Conservation (phyloP, 2,329 filamentous ascomycete species). For the Curvularia spicifera region DNA sequence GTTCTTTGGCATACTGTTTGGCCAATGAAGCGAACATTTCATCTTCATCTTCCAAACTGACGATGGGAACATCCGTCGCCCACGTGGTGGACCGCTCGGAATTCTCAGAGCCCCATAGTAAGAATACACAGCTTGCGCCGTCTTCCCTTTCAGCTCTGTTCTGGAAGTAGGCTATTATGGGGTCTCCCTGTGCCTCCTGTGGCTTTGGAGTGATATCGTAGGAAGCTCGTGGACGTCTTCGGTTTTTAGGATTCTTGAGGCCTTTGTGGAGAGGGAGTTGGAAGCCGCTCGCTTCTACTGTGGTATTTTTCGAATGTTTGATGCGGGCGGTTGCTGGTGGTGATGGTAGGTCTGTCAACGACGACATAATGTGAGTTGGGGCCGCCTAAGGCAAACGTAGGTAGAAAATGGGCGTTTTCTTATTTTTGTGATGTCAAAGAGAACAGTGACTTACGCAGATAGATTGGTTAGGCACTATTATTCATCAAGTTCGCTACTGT, state of each 20-base stretch:
- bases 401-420: no score
- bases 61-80: neutral
- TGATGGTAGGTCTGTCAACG: neutral
- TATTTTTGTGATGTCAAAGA: neutral
- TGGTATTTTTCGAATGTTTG: neutral
- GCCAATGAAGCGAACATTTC: neutral
- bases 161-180: neutral
- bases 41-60: neutral
- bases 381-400: no score
- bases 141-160: neutral
- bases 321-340: neutral
- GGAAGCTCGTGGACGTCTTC: neutral
- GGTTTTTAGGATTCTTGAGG: neutral
- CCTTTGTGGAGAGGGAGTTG: neutral
- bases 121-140: neutral
- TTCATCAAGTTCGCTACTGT: neutral
- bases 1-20: neutral
- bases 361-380: neutral
- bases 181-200: neutral
- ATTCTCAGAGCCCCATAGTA: slow-evolving; percentile 1
- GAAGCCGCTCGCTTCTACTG: neutral
- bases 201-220: neutral
- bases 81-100: neutral
- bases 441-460: neutral
- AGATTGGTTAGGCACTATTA: neutral